Conservation (phyloP, 164 flowering plant genomes). For the Amborella trichopoda region DNA sequence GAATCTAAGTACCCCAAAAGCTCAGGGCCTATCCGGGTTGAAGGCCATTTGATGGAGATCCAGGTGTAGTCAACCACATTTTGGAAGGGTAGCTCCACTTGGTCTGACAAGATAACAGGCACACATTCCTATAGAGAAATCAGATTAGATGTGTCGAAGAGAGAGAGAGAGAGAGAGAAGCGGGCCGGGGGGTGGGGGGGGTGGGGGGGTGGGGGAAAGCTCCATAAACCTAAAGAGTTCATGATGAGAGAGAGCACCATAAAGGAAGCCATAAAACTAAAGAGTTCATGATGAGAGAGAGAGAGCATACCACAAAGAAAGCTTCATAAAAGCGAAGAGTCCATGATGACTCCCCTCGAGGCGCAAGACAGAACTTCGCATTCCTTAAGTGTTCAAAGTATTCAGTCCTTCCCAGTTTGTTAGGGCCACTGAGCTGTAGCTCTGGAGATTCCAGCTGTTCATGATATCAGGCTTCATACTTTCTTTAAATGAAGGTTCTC, state of each 20-base stretch:
- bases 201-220: too few species aligned
- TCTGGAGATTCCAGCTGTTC: conserved; percentile 98
- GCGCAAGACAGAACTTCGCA: conserved; percentile 94
- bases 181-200: neutral
- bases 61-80: conserved; percentile 70
- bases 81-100: conserved; percentile 84
- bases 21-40: conserved; percentile 49
- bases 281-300: too few species aligned
- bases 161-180: conserved; percentile 1
- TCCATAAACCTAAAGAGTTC: too few species aligned
- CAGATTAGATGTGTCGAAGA: neutral
- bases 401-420: conserved; percentile 58
- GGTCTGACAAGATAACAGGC: conserved; percentile 88
- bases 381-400: conserved; percentile 83
- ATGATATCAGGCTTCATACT: conserved; percentile 22
- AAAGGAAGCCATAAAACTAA: too few species aligned
- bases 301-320: conserved; percentile 75
- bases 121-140: conserved; percentile 83
- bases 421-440: conserved; percentile 78
- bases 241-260: conserved; percentile 12
- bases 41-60: conserved; percentile 94
- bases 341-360: conserved; percentile 99
- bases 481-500: too few species aligned
- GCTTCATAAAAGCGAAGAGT: conserved; percentile 93
- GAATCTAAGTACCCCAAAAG: conserved; percentile 76